Base-by-base conservation (phyloP, 306 rosid species). In the Gastrolobium villosum region DNA sequence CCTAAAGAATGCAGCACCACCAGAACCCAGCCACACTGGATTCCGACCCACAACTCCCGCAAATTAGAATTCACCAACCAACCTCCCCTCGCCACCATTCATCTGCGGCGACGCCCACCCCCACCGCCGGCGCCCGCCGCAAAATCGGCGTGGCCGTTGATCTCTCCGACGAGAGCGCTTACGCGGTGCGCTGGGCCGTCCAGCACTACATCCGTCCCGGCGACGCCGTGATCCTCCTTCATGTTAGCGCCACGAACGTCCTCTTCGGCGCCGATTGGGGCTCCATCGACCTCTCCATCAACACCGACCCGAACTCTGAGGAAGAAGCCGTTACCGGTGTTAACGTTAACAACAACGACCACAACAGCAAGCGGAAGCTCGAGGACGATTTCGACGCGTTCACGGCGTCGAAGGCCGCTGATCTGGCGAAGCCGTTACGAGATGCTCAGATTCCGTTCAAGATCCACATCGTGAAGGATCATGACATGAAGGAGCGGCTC, bases 241-340 rank as follows among this genome's bases (percentile, higher is more conserved):
- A 95, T 70, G 99, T 95, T 28, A 95, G 99, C 89, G 90, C 98
- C 6, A 95, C 99, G 3, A 83, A 93, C 39, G 97, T 95, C 11
- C 98, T 95, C 37, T 95, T 95, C 83, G 98, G 99, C 59, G 99
- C 99, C 9, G 99, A 95, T n/a, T 95, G 99, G 99, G 99, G 99
- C 52, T 84, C 97, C 50, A 85, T 90, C 52, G 97, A 93, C 77
- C 87, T 88, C 65, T 77, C 97, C 73, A 82, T 93, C 79, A 66
- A 85, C 74, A 76, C 91, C 32, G 70, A 83, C 37, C 89, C 88
- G 0, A 76, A 65, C 43, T 75, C 69, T 2, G 89, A 72, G 7
- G 91, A 79, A 7, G 81, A 57, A 1, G 83, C 71, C 28, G 79
- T 41, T 7, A 50, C 4, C 63, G 6, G 64, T 64, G 32, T 80